Evolutionary conservation across 2,329 filamentous ascomycete species (phyloP), one percentile per base, ranked within the genome.

Genomic region (Myriosclerotinia duriaeana): DNA sequence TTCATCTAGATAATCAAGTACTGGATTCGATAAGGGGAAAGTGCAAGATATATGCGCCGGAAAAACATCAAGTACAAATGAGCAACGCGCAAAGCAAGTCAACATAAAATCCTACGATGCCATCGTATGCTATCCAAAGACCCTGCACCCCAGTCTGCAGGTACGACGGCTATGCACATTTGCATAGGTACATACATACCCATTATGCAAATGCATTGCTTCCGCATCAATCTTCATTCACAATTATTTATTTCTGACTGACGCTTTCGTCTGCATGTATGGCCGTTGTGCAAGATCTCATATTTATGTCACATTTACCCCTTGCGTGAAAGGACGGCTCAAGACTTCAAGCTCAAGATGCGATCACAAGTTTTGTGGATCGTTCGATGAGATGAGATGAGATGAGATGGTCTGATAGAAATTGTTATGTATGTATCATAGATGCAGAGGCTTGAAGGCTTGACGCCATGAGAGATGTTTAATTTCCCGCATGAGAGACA

Each of bases 91-190:
- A 34, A 34, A 34, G 30, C 30, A 34, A 34, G 30, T 34, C 30
- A 34, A 5, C 5, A 22, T 3, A 3, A 4, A 26, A 56, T 56
- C 20, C 22, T 26, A 64, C 20, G 12, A 50, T 48, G 4, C 20
- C 20, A 15, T 48, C 20, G 22, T 17, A 15, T 48, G 12, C 17
- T 17, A 17, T 4, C 30, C 56, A 26, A n/a, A 44, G 9, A 5
- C 42, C 42, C 53, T 64, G 52, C 62, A 46, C 53, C 36, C 20
- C 40, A 58, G 48, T 30, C 22, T 64, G 53, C 62, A 52, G 62
- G 53, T 50, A 64, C 53, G 34, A 58, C 62, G 53, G 62, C 20
- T 59, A 64, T 38, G 52, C 52, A 56, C 52, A 48, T 26, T 26
- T 50, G 30, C 30, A 34, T 34, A 34, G 30, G 30, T 34, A 26